These are phyloP conservation scores for Blyttiomyces sp. DNA, from an alignment of 371 early-diverging fungal species.

Conservation along the genomic window DNA sequence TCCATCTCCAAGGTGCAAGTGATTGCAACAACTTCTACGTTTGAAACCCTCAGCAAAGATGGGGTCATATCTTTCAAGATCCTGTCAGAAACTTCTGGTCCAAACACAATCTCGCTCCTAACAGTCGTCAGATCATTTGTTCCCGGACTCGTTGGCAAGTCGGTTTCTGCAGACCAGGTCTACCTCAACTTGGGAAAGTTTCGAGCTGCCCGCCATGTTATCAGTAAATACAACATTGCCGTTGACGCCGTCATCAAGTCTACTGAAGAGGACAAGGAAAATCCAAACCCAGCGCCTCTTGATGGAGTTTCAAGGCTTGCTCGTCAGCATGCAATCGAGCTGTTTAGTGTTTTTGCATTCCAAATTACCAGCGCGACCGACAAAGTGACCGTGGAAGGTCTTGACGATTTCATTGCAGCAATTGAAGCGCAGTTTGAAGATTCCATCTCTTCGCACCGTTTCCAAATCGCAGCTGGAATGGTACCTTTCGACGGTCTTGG, in stretches of 20 bases:
- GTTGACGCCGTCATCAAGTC: neutral
- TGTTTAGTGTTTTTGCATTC: conserved; percentile 29
- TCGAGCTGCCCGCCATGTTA: conserved; percentile 2
- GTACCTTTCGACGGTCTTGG: conserved; percentile 36
- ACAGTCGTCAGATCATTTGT: conserved; percentile 11
- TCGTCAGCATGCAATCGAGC: conserved; percentile 23
- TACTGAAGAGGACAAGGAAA: neutral
- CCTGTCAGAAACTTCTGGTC: too few relatives aligned
- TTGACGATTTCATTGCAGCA: conserved; percentile 27
- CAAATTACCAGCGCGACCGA: conserved; percentile 7
- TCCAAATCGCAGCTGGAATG: conserved; percentile 15
- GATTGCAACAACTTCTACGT: too few relatives aligned
- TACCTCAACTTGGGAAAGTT: conserved; percentile 25
- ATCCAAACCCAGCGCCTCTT: neutral
- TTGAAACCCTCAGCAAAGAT: too few relatives aligned
- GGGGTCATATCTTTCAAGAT: too few relatives aligned
- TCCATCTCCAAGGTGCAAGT: too few relatives aligned
- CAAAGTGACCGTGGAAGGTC: conserved; percentile 24
- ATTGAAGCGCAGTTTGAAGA: conserved; percentile 21
- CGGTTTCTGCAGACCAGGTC: conserved; percentile 11
- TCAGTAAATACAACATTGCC: conserved; percentile 29
- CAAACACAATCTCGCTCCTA: conserved; percentile 12
- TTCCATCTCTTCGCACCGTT: conserved; percentile 14
- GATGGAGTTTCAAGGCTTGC: conserved; percentile 14
- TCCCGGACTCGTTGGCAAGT: conserved; percentile 5